Conservation (phyloP, 2,329 filamentous ascomycete species). For the Ceratocystis albifundus region DNA sequence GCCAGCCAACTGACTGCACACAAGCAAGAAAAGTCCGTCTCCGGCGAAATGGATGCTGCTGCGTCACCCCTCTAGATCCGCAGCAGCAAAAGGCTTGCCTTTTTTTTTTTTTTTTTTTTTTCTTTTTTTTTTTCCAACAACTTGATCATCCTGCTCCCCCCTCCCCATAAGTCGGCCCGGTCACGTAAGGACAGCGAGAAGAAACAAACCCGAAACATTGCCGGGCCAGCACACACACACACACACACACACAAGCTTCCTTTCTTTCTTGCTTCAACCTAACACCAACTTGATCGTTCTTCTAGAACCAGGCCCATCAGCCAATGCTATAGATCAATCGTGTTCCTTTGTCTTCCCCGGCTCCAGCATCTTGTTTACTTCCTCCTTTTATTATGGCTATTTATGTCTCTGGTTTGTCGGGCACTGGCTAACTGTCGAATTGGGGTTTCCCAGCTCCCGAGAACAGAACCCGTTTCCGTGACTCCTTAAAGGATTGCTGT, state of each 20-base stretch:
- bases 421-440: neutral
- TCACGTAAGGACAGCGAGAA: neutral
- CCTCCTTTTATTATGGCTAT: neutral
- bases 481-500: conserved; percentile 4
- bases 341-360: neutral
- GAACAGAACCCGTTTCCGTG: conserved; percentile 3
- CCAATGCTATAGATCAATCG: neutral
- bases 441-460: neutral
- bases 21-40: neutral
- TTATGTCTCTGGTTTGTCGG: neutral
- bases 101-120: neutral
- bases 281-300: neutral
- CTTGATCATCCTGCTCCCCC: neutral
- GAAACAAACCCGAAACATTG: neutral
- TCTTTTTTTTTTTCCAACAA: neutral
- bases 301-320: neutral
- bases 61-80: neutral
- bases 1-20: too few relatives aligned
- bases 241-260: neutral
- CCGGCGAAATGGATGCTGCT: neutral
- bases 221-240: neutral
- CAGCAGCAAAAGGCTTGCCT: neutral
- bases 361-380: neutral
- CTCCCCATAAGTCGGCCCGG: neutral
- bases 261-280: neutral